These are phyloP conservation scores for Pterocarpus santalinus DNA, from an alignment of 306 rosid genomes.

Conservation along the genomic window DNA sequence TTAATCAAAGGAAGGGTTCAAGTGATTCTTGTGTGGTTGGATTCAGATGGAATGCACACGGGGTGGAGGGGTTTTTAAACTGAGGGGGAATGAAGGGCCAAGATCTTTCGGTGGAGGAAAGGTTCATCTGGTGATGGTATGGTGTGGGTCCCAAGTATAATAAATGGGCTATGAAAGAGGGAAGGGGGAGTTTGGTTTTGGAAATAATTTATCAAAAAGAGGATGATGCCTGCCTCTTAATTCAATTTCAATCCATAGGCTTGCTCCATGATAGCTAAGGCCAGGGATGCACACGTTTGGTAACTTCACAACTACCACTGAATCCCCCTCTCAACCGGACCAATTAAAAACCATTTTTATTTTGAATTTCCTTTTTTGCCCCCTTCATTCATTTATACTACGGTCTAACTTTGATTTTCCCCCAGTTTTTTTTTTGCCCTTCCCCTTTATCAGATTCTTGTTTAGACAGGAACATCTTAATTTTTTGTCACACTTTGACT, in stretches of 20 bases:
- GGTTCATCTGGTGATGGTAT: constrained; percentile 35
- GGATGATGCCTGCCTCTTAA: background rate
- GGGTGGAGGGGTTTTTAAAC: constrained; percentile 19
- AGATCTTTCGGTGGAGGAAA: constrained; percentile 47
- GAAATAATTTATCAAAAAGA: background rate
- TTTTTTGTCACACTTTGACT: background rate
- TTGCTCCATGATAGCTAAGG: background rate
- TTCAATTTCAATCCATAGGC: background rate
- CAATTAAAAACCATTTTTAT: background rate
- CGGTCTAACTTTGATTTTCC: too few relatives aligned
- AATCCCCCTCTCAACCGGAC: constrained; percentile 16
- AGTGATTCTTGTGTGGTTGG: background rate
- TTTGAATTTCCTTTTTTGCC: background rate
- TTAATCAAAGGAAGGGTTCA: too few relatives aligned
- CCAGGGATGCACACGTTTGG: background rate
- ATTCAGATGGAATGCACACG: constrained; percentile 16
- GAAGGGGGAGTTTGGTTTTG: constrained; percentile 41
- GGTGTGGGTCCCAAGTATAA: constrained; percentile 51
- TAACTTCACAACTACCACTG: constrained; percentile 9
- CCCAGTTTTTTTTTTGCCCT: background rate
- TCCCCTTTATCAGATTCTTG: too few relatives aligned
- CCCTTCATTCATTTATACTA: background rate
- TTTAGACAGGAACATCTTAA: too few relatives aligned
- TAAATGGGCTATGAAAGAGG: constrained; percentile 16
- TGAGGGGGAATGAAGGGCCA: constrained; percentile 42